Base-by-base conservation (phyloP, 495 filamentous ascomycete species). In the Lophium mytilinum region DNA sequence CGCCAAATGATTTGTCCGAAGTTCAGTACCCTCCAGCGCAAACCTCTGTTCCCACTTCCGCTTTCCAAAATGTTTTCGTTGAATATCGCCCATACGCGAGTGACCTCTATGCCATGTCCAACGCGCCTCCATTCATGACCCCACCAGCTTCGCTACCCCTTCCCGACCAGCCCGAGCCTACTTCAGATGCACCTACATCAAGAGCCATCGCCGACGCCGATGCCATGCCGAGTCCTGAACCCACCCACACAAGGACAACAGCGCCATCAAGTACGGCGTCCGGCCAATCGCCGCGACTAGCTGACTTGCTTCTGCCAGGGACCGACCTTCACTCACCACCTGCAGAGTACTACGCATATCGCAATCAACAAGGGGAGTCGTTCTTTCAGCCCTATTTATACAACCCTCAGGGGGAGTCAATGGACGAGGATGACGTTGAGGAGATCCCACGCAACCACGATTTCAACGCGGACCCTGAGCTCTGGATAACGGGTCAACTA, bases 361-460 rank as follows among this genome's bases (percentile, higher is more conserved):
- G 65, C 45, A 46, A 70, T 10, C 58, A 61, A 30, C 60, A 68
- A 39, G 50, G 54, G 50, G 58, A 58, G 41, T 37, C 59, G 15
- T 37, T 62, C 42, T 69, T 64, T 53, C 65, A 66, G 39, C 65
- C 61, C 14, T 30, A 52, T 11, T 46, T 19, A 12, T 43, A 46
- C 15, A 59, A 57, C 12, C 37, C 60, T n/a, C 46, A 65, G 37
- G 21, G 52, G 30, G 56, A 64, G 2, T n/a, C 50, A 51, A 57
- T 65, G 73, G 71, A 77, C 3, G 74, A 76, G 9, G 81, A 82
- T 39, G 77, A 77, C 42, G 69, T 85, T 11, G 83, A 87, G 60
- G 82, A 86, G 50, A 78, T 87, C 24, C 69, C 81, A 10, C 72
- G 82, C 19, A 70, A 73, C 42, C 24, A 30, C 24, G 68, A 46